These are phyloP conservation scores for Purshia tridentata DNA, from an alignment of 306 rosid species.

Conservation along the genomic window DNA sequence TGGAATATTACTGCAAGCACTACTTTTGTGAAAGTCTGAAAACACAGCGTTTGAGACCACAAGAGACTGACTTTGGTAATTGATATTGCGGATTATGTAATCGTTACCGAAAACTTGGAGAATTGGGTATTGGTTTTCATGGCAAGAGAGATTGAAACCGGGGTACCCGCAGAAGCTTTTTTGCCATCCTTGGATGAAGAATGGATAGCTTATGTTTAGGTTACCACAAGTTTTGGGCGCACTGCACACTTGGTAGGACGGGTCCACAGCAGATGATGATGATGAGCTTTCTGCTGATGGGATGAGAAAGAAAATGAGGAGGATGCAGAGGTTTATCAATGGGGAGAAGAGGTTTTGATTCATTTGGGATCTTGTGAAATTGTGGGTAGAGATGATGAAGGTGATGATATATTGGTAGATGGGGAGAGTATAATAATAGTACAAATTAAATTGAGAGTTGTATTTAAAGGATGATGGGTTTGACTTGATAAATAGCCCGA, in stretches of 20 bases:
- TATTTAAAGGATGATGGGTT: background rate
- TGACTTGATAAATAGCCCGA: slow-evolving; percentile 8
- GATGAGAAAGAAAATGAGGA: slow-evolving; percentile 14
- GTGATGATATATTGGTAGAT: background rate
- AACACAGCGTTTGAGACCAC: slow-evolving; percentile 40
- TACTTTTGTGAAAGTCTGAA: background rate
- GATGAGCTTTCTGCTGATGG: background rate
- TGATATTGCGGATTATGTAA: slow-evolving; percentile 33
- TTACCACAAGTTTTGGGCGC: slow-evolving; percentile 34
- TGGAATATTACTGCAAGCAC: slow-evolving; percentile 5
- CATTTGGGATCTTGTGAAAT: slow-evolving; percentile 33
- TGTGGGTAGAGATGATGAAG: background rate
- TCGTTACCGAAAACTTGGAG: slow-evolving; percentile 26
- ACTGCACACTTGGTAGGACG: slow-evolving; percentile 31
- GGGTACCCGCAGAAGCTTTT: slow-evolving; percentile 48
- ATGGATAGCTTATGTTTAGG: slow-evolving; percentile 48
- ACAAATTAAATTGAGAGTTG: background rate
- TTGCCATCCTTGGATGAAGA: slow-evolving; percentile 35
- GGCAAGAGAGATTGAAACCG: slow-evolving; percentile 49
- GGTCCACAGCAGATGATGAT: slow-evolving; percentile 11
- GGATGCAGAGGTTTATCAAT: background rate
- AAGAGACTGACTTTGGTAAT: slow-evolving; percentile 29
- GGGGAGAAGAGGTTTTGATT: slow-evolving; percentile 13
- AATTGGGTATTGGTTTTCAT: slow-evolving; percentile 9
- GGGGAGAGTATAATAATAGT: background rate